phyloP scores from a whole-genome alignment of 148 eudicot genomes.

The Chenopodium formosanum region DNA sequence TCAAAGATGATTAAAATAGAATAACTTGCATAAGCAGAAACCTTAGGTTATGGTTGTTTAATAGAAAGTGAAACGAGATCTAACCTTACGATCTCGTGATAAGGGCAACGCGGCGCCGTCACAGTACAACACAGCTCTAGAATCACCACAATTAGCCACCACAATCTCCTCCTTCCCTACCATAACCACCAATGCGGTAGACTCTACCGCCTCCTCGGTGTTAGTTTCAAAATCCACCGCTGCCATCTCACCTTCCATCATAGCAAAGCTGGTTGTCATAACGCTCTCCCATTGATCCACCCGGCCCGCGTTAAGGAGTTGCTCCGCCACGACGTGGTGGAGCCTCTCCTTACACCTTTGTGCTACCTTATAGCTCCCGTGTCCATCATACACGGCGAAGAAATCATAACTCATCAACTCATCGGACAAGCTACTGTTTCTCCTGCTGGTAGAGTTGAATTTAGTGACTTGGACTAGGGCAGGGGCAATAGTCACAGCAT shows the following conservation, averaged over 20 bases:
- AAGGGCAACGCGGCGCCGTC: conserved; percentile 27
- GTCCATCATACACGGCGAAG: conserved; percentile 46
- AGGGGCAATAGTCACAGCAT: conserved; percentile 30
- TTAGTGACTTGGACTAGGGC: conserved; percentile 10
- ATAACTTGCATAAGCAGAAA: too few relatives aligned
- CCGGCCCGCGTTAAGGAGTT: not conserved
- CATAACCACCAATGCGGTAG: conserved; percentile 46
- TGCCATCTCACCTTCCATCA: conserved; percentile 35
- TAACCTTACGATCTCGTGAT: conserved; percentile 37
- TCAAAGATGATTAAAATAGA: too few relatives aligned
- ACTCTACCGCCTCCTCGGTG: conserved; percentile 18
- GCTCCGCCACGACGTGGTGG: conserved; percentile 32
- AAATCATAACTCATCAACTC: conserved; percentile 23
- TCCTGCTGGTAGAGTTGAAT: not conserved
- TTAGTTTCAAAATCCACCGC: not conserved
- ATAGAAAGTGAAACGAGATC: not conserved
- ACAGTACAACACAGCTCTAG: conserved; percentile 35
- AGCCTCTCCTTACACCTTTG: conserved; percentile 34
- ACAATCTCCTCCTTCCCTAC: conserved; percentile 39
- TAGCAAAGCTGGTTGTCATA: conserved; percentile 31
- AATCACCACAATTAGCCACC: conserved; percentile 46
- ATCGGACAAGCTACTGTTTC: not conserved
- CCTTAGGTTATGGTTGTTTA: too few relatives aligned
- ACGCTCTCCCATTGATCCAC: conserved; percentile 32
- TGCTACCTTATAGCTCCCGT: conserved; percentile 37